Evolutionary conservation across 345 rosid genomes (phyloP), one percentile per base, ranked within the genome.

Genomic region (Nephelium lappaceum): DNA sequence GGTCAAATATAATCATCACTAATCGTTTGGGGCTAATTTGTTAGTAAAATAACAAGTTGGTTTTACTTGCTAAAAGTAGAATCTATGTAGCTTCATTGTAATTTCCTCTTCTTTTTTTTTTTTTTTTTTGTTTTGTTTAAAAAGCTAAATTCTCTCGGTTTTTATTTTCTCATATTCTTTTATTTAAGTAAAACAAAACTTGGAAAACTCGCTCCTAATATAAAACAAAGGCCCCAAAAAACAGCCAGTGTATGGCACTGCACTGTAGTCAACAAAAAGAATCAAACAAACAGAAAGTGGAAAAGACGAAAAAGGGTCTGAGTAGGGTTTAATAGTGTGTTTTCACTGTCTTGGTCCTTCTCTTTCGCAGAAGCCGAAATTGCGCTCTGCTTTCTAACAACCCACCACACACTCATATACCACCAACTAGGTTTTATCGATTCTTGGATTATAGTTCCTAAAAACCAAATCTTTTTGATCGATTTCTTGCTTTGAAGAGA

Each of bases 271-370:
- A 76, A 69, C 47, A 8, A 58, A 1, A 51, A 45, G 10, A 11
- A 7, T 45, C 5, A 58, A 58, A n/a, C 8, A 9, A 10, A 0
- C 38, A 3, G 1, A 73, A 1, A 39, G 55, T 11, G 0, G 67
- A 60, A 78, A 68, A 24, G 23, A 72, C 78, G 11, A 41, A 36
- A 36, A 4, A 15, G 51, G 64, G 27, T 36, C 42, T 27, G 24
- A 18, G 88, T 87, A 91, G 97, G 97, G 97, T 91, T 93, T 88
- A 85, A 80, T 84, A 80, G 79, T 51, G 77, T 27, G 1, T 8
- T 71, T 61, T n/a, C 77, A 8, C 53, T 23, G 18, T 0, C 47
- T 39, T 53, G 41, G 11, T 19, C 39, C 73, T 55, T 14, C 84
- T 76, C 80, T 81, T 79, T 64, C 72, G 85, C 86, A 85, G 83